Base-by-base conservation (phyloP, 179 eudicot genomes). In the Drosera spatulata region DNA sequence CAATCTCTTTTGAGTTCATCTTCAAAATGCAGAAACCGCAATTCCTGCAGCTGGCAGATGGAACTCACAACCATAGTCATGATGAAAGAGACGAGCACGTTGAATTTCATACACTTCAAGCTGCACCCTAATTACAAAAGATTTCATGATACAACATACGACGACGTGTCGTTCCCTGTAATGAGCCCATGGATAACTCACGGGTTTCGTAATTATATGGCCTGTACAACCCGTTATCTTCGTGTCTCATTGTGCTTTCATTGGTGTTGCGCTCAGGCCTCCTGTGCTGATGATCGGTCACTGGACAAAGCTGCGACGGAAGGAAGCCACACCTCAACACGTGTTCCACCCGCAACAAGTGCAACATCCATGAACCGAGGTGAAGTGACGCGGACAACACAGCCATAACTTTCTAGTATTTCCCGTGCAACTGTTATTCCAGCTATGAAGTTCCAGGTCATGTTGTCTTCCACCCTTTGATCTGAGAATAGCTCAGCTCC, bases 401-500 rank as follows among this genome's bases (percentile, higher is more conserved):
- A 86, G 1, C 99, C 99, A 53, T 88, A 93, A 68, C 75, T 86
- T 71, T 93, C 99, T 12, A 93, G 79, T 73, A 93, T 93, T 71
- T 93, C 99, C 53, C 90, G 78, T 42, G 96, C 93, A 57, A 93
- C 95, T 54, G 91, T 82, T 56, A 93, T 68, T 41, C 99, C 95
- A 2, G 99, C 96, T 2, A 88, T 69, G 62, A 93, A 93, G 76
- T 93, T 93, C 99, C 99, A 93, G 6, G 99, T 81, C 95, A 86
- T 86, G 74, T 93, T 93, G 79, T 93, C 96, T 65, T 86, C 90
- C 33, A 84, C 62, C 83, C 68, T 82, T 22, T 79, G 82, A 50
- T 84, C 79, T 0, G 87, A 82, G 59, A 72, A 71, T 7, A 89
- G 87, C 56, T 82, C 95, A 0, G 69, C 73, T 58, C 95, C 96